Percentiles rank a stretch among this genome's conserved stretches.
Conservation (phyloP, 2,329 filamentous ascomycete genomes). For the Epichloe aotearoae region DNA sequence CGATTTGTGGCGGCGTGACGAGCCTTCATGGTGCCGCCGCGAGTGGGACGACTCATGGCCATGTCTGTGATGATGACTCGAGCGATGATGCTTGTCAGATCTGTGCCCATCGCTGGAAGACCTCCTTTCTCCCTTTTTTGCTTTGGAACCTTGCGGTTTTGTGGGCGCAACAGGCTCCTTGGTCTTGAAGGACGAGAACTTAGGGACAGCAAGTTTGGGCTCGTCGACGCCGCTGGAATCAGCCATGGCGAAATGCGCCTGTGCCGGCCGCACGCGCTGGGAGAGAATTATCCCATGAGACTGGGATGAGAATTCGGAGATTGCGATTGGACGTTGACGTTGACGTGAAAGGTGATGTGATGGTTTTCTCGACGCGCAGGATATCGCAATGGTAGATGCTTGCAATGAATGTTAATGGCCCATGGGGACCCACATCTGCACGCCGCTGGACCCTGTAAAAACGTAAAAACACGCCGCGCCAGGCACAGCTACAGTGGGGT, state of each 20-base stretch:
- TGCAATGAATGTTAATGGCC: no score
- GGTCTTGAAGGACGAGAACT: constrained; percentile 60
- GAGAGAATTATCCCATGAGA: neutral
- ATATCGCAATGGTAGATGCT: no score
- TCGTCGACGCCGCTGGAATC: constrained; percentile 17
- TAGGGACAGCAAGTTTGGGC: constrained; percentile 32
- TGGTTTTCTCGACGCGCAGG: no score
- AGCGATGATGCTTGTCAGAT: constrained; percentile 6
- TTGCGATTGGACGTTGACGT: no score
- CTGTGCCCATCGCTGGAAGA: constrained; percentile 1
- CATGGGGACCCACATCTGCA: no score
- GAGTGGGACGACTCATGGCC: neutral
- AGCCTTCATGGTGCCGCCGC: neutral
- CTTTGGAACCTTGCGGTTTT: constrained; percentile 5
- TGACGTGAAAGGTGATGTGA: no score
- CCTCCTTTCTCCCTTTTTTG: constrained; percentile 9
- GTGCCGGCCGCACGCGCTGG: neutral
- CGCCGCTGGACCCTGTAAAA: neutral
- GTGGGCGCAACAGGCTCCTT: constrained; percentile 22
- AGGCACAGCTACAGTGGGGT: neutral
- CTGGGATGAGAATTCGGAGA: neutral
- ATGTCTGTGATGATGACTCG: neutral
- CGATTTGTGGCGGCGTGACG: neutral
- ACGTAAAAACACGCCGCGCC: neutral
- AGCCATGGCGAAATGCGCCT: constrained; percentile 3